phyloP scores from a whole-genome alignment of 768 basidiomycete species.

The Tricholoma saponaceum region DNA sequence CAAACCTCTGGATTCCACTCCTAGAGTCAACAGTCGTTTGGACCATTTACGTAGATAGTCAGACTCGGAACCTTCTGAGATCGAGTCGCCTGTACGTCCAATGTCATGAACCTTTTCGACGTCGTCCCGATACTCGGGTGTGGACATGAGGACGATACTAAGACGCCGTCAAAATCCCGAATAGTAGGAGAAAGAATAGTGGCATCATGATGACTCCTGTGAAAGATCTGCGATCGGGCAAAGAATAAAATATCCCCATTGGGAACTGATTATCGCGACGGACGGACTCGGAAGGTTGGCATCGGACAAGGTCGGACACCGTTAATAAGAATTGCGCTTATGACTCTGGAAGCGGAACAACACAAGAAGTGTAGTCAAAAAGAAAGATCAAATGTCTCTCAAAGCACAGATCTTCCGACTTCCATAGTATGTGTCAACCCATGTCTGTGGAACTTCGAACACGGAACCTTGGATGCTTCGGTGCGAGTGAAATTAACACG shows the following conservation, averaged over 20 bases:
- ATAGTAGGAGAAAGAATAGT: too few relatives aligned
- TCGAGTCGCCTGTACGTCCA: not conserved
- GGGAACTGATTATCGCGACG: too few relatives aligned
- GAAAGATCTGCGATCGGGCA: too few relatives aligned
- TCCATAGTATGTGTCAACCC: not conserved
- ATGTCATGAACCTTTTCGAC: not conserved
- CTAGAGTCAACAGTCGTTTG: constrained; percentile 17
- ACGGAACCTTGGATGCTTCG: too few relatives aligned
- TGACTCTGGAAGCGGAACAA: too few relatives aligned
- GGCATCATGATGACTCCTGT: too few relatives aligned
- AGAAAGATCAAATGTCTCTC: not conserved
- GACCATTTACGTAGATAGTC: constrained; percentile 6
- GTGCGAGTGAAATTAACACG: not conserved
- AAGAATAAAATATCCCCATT: too few relatives aligned
- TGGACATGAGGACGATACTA: not conserved
- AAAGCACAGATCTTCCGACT: not conserved
- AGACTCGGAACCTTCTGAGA: not conserved
- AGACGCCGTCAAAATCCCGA: not conserved
- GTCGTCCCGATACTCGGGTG: not conserved
- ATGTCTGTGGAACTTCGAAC: not conserved
- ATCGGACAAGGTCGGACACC: too few relatives aligned
- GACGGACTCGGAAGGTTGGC: too few relatives aligned
- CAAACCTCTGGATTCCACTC: constrained; percentile 32
- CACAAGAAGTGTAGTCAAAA: too few relatives aligned
- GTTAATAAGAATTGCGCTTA: too few relatives aligned